These are phyloP conservation scores for Lactifluus subvellereus DNA, from an alignment of 768 basidiomycete species.

Conservation along the genomic window DNA sequence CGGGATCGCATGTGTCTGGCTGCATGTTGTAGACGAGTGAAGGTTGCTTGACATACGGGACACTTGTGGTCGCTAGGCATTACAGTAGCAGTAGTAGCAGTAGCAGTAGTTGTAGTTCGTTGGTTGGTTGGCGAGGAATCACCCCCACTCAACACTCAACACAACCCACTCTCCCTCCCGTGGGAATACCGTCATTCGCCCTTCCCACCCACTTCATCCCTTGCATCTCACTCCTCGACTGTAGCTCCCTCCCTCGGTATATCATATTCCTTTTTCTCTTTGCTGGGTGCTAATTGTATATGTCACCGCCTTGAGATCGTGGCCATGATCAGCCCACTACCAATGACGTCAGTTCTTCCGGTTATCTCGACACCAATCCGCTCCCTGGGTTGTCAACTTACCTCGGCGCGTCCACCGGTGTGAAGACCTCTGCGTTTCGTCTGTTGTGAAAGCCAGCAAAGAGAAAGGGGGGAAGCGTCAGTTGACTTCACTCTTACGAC, in stretches of 20 bases:
- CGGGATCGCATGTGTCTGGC: slow-evolving; percentile 87
- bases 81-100: not conserved
- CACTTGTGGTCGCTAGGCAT: slow-evolving; percentile 86
- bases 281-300: not conserved
- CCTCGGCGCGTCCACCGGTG: slow-evolving; percentile 84
- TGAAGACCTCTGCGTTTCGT: slow-evolving; percentile 63
- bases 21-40: slow-evolving; percentile 86
- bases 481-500: not conserved
- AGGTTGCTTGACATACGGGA: slow-evolving; percentile 81
- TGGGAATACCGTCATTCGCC: slow-evolving; percentile 16
- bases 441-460: not conserved
- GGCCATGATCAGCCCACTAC: slow-evolving; percentile 24
- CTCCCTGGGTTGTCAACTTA: slow-evolving; percentile 31
- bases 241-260: not conserved
- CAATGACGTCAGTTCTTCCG: slow-evolving; percentile 21
- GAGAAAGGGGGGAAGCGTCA: not conserved
- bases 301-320: slow-evolving; percentile 23
- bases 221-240: not conserved
- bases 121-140: not conserved
- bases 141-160: too few species aligned
- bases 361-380: not conserved
- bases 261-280: not conserved
- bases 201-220: not conserved
- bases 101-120: not conserved
- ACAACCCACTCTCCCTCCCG: not conserved